Evolutionary conservation across 1,284 basidiomycete genomes (phyloP).

Genomic region (Vanrija sp.): DNA sequence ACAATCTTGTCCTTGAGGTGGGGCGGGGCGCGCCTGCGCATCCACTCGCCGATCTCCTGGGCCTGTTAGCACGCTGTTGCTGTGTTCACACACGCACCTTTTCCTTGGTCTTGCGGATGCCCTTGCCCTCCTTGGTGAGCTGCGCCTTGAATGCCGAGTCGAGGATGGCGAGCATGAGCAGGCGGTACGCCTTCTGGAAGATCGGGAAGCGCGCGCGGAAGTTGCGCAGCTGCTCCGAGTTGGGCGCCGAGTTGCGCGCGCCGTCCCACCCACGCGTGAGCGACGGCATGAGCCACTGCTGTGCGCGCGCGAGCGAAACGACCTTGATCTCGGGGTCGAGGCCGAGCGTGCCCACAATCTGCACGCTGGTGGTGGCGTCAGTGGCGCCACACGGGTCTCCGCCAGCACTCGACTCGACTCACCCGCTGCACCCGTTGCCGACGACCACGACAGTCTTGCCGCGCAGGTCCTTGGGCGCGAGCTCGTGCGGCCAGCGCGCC

Average conservation of each 20-base stretch:
- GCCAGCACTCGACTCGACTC: neutral
- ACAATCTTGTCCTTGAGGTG: slow-evolving; percentile 18
- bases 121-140: slow-evolving; percentile 11
- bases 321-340: slow-evolving; percentile 17
- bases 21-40: slow-evolving; percentile 6
- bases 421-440: slow-evolving; percentile 19
- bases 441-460: slow-evolving; percentile 19
- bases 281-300: slow-evolving; percentile 19
- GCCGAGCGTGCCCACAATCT: slow-evolving; percentile 18
- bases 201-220: slow-evolving; percentile 9
- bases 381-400: neutral
- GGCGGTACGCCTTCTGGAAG: slow-evolving; percentile 11
- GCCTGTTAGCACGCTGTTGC: neutral
- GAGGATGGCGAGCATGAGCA: slow-evolving; percentile 7
- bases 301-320: slow-evolving; percentile 15
- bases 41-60: slow-evolving; percentile 8
- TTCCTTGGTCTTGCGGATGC: slow-evolving; percentile 10
- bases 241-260: slow-evolving; percentile 12
- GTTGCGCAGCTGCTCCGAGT: slow-evolving; percentile 4
- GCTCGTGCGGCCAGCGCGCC: slow-evolving; percentile 25
- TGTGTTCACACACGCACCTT: neutral
- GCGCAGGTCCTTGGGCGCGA: slow-evolving; percentile 12
- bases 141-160: slow-evolving; percentile 13
- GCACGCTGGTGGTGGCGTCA: slow-evolving; percentile 1
- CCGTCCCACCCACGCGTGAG: neutral